These are phyloP conservation scores for Sporothrix inflata DNA, from an alignment of 2,329 filamentous ascomycete genomes.

Conservation along the genomic window DNA sequence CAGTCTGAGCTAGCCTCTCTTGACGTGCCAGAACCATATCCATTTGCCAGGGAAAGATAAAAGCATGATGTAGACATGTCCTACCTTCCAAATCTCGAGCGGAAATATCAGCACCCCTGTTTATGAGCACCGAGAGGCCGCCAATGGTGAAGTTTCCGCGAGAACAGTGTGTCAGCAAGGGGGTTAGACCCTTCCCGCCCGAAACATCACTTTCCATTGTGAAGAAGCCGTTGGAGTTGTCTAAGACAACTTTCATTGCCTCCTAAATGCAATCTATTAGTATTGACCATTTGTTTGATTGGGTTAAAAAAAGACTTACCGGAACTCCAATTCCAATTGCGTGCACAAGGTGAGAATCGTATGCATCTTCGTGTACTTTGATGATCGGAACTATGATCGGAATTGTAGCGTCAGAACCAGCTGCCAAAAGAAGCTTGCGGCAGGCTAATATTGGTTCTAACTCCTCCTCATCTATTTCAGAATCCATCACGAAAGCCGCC, in stretches of 20 bases:
- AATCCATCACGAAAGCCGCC: neutral
- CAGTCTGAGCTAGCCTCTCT: too few relatives aligned
- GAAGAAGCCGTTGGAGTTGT: neutral
- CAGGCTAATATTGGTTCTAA: neutral
- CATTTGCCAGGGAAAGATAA: neutral
- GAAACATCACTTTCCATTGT: neutral
- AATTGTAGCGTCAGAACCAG: neutral
- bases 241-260: neutral
- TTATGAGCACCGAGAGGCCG: neutral
- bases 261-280: neutral
- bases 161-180: neutral
- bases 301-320: neutral
- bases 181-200: conserved; percentile 29
- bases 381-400: too few relatives aligned
- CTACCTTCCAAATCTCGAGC: neutral
- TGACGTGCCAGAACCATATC: neutral
- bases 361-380: too few relatives aligned
- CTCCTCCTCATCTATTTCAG: neutral
- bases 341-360: too few relatives aligned
- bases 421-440: neutral
- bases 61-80: neutral
- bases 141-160: neutral
- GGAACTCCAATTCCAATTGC: neutral
- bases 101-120: neutral
- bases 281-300: neutral